Evolutionary conservation across 2,329 filamentous ascomycete species (phyloP).

Genomic region (Hymenoscyphus occultus): DNA sequence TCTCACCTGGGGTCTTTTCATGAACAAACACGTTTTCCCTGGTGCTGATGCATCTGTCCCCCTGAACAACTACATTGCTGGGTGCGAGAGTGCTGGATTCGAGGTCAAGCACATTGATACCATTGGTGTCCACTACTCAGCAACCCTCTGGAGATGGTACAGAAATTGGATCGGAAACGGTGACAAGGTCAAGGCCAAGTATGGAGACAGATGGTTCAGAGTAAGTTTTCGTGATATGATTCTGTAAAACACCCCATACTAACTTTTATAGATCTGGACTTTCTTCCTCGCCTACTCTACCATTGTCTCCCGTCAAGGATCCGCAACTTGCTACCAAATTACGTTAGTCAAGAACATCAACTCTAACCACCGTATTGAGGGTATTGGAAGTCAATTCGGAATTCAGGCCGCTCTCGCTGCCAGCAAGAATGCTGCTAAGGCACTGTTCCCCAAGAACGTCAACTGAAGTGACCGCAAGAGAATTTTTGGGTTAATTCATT

Average conservation of each 20-base stretch:
- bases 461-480: slow-evolving; percentile 2
- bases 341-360: slow-evolving; percentile 80
- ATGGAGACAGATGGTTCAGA: slow-evolving; percentile 92
- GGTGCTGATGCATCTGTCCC: slow-evolving; percentile 95
- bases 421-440: slow-evolving; percentile 29
- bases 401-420: slow-evolving; percentile 58
- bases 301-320: slow-evolving; percentile 72
- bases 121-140: slow-evolving; percentile 93
- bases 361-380: slow-evolving; percentile 73
- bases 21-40: slow-evolving; percentile 99
- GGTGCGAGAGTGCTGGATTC: slow-evolving; percentile 81
- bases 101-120: slow-evolving; percentile 93
- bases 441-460: slow-evolving; percentile 24
- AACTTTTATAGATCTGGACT: slow-evolving; percentile 65
- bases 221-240: slow-evolving; percentile 50
- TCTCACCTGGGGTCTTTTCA: slow-evolving; percentile 96
- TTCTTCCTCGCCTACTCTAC: slow-evolving; percentile 76
- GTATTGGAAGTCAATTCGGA: slow-evolving; percentile 63
- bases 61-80: slow-evolving; percentile 80
- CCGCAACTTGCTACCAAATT: slow-evolving; percentile 76
- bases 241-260: slow-evolving; percentile 16
- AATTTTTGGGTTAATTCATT: not conserved
- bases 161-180: slow-evolving; percentile 95
- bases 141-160: slow-evolving; percentile 97
- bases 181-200: slow-evolving; percentile 91